Evolutionary conservation across 2,329 filamentous ascomycete genomes (phyloP).

Genomic region (Ascochyta fabae): DNA sequence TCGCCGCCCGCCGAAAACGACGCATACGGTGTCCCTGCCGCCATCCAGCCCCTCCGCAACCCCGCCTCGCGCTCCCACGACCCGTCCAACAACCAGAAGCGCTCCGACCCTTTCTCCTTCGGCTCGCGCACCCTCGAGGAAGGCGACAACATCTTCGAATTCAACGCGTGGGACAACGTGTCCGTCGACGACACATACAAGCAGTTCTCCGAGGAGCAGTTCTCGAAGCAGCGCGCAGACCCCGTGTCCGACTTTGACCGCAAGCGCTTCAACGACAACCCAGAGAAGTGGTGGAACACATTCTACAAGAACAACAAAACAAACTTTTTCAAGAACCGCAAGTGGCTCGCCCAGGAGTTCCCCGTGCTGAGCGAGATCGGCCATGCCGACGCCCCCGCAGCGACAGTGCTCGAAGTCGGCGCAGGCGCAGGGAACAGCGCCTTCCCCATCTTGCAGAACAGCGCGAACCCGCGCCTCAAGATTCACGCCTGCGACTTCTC

Average conservation of each 20-base stretch:
- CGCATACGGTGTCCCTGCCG: constrained; percentile 59
- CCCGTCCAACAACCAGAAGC: constrained; percentile 78
- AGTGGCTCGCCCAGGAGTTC: constrained; percentile 97
- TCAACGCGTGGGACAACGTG: constrained; percentile 99
- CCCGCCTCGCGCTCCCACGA: constrained; percentile 70
- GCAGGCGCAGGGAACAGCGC: constrained; percentile 96
- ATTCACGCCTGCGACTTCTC: constrained; percentile 97
- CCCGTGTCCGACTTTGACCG: constrained; percentile 95
- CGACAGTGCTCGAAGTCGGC: constrained; percentile 84
- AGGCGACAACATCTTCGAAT: constrained; percentile 90
- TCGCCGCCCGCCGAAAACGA: constrained; percentile 41
- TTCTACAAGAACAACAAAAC: constrained; percentile 98
- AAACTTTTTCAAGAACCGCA: constrained; percentile 99
- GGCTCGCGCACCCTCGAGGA: constrained; percentile 85
- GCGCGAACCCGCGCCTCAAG: constrained; percentile 80
- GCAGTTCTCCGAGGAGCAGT: constrained; percentile 84
- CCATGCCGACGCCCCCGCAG: constrained; percentile 69
- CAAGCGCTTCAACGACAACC: constrained; percentile 85
- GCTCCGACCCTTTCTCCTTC: constrained; percentile 93
- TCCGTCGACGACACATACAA: constrained; percentile 89
- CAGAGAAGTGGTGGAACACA: constrained; percentile 95
- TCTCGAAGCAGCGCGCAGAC: constrained; percentile 79
- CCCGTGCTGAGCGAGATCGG: constrained; percentile 83
- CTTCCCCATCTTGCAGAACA: constrained; percentile 85
- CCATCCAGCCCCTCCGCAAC: constrained; percentile 54